These are phyloP conservation scores for Pichia heedii DNA, from an alignment of 805 yeast species.

Conservation along the genomic window DNA sequence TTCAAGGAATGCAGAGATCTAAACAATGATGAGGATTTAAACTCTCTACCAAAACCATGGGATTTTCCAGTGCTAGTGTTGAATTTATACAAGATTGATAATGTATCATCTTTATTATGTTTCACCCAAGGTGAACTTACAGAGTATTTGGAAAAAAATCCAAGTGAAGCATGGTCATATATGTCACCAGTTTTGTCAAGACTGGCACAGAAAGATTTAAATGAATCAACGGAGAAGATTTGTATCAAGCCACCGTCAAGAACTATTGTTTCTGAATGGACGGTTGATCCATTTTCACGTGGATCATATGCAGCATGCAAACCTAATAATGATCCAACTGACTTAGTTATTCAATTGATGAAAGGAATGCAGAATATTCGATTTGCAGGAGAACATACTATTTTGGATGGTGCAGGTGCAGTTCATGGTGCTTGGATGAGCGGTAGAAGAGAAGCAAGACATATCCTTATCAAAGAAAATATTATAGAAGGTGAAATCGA, in stretches of 20 bases:
- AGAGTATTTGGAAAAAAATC: constrained; percentile 42
- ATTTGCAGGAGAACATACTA: constrained; percentile 90
- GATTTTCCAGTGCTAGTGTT: constrained; percentile 53
- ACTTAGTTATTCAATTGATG: constrained; percentile 49
- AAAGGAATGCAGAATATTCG: constrained; percentile 53
- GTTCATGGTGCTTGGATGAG: constrained; percentile 86
- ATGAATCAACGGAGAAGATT: neutral
- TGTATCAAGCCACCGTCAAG: constrained; percentile 29
- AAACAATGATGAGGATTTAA: neutral
- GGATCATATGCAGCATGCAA: constrained; percentile 77
- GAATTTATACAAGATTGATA: constrained; percentile 43
- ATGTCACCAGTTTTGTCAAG: constrained; percentile 42
- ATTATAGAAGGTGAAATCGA: constrained; percentile 32
- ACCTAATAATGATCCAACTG: constrained; percentile 63
- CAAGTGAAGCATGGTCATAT: constrained; percentile 46
- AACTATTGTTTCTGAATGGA: constrained; percentile 61
- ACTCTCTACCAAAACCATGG: constrained; percentile 35
- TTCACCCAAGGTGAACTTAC: constrained; percentile 72
- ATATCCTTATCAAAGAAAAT: constrained; percentile 17
- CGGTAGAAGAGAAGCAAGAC: constrained; percentile 32
- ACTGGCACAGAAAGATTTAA: constrained; percentile 8
- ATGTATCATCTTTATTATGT: constrained; percentile 48
- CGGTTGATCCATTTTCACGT: constrained; percentile 62
- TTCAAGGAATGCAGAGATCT: constrained; percentile 5
- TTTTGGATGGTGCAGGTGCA: constrained; percentile 81